These are phyloP conservation scores for Trichoderma semiorbis DNA, from an alignment of 2,329 filamentous ascomycete genomes.

Conservation along the genomic window DNA sequence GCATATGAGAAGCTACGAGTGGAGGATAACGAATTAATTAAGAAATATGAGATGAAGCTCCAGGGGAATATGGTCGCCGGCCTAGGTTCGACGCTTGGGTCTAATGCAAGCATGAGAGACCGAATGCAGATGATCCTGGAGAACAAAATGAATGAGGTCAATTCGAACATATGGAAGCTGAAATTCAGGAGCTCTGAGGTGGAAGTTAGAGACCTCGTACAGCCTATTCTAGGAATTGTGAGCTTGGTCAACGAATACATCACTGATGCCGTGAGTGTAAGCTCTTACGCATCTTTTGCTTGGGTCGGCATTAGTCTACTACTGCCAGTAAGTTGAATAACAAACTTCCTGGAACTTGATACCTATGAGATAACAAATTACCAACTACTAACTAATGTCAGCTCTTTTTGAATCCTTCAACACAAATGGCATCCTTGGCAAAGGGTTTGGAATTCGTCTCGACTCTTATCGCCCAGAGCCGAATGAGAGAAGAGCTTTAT, in stretches of 20 bases:
- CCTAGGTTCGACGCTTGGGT: background rate
- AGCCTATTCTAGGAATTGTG: background rate
- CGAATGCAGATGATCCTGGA: background rate
- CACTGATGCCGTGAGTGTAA: background rate
- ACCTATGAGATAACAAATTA: background rate
- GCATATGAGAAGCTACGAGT: background rate
- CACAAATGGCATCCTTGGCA: background rate
- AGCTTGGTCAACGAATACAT: background rate
- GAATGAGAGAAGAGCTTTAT: background rate
- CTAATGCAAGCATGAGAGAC: background rate
- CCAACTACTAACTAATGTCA: background rate
- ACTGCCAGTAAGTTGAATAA: background rate
- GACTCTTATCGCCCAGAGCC: background rate
- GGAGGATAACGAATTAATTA: background rate
- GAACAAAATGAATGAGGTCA: background rate
- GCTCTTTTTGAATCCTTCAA: background rate
- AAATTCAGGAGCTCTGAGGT: background rate
- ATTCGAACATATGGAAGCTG: background rate
- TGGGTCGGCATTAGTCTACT: background rate
- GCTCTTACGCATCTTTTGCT: background rate
- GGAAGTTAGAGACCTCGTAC: background rate
- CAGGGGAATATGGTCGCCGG: background rate
- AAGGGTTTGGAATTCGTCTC: background rate
- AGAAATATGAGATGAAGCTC: background rate
- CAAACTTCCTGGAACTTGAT: background rate